Evolutionary conservation across 2,329 filamentous ascomycete genomes (phyloP).

Genomic region (Colletotrichum liaoningense): DNA sequence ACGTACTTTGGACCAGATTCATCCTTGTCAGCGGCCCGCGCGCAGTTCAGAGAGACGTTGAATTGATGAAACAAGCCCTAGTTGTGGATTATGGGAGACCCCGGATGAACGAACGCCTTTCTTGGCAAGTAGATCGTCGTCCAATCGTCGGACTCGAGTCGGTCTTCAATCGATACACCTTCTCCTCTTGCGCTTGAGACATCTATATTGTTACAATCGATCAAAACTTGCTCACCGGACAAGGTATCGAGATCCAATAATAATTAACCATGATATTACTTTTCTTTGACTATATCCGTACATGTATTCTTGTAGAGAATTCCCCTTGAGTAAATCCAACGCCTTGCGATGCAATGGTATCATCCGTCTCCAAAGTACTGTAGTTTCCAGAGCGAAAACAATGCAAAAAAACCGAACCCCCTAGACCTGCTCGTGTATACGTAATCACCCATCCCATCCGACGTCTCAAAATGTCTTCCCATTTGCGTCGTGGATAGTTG

Average conservation of each 20-base stretch:
- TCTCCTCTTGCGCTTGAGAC: background rate
- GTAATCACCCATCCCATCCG: background rate
- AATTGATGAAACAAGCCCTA: background rate
- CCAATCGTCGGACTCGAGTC: background rate
- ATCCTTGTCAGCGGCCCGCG: background rate
- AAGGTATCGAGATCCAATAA: too few species aligned
- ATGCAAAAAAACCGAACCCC: background rate
- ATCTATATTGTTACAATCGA: background rate
- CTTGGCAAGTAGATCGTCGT: background rate
- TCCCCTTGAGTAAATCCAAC: background rate
- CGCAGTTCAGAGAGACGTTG: background rate
- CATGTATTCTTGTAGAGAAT: background rate
- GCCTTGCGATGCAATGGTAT: slow-evolving; percentile 14
- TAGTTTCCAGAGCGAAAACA: background rate
- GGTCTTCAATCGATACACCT: background rate
- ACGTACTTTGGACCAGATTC: background rate
- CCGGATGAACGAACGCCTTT: background rate
- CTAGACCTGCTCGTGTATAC: background rate
- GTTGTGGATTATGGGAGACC: background rate
- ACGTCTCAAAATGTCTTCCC: background rate
- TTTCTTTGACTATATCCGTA: background rate
- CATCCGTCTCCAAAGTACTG: background rate
- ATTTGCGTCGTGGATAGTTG: slow-evolving; percentile 16
- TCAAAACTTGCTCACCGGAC: background rate
- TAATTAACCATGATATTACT: background rate